Evolutionary conservation across 805 yeast species (phyloP).

Genomic region (Zygosaccharomyces siamensis): DNA sequence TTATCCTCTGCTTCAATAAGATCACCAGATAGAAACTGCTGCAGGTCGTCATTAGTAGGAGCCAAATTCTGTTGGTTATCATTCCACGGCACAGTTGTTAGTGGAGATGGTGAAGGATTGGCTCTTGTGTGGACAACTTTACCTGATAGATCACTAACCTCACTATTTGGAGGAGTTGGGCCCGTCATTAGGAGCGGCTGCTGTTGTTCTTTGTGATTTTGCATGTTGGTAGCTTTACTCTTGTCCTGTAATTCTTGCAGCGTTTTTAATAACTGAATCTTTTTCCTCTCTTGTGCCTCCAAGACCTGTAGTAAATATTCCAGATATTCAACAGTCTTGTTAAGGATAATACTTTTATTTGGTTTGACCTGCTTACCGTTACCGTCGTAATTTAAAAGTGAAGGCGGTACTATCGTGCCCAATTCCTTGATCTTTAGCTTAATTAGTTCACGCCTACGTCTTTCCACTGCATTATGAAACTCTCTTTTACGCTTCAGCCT

Average conservation of each 20-base stretch:
- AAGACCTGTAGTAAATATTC: conserved; percentile 58
- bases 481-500: conserved; percentile 75
- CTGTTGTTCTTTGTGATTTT: background rate
- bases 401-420: conserved; percentile 76
- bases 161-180: background rate
- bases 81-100: background rate
- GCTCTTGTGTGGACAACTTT: conserved; percentile 29
- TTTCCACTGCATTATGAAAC: conserved; percentile 90
- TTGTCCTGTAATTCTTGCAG: conserved; percentile 35
- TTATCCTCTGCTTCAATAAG: conserved; percentile 33
- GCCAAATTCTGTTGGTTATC: conserved; percentile 2
- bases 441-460: conserved; percentile 85
- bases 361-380: conserved; percentile 67
- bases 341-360: conserved; percentile 73
- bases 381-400: conserved; percentile 45
- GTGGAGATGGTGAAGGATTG: conserved; percentile 9
- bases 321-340: conserved; percentile 77
- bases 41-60: conserved; percentile 23
- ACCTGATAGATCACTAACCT: conserved; percentile 12
- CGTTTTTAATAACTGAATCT: conserved; percentile 38
- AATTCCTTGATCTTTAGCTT: conserved; percentile 84
- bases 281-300: conserved; percentile 48
- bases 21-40: conserved; percentile 32
- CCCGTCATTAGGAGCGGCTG: background rate
- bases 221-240: conserved; percentile 1